phyloP scores from a whole-genome alignment of 1,284 basidiomycete species.

The Singerocomus rubriflavus region DNA sequence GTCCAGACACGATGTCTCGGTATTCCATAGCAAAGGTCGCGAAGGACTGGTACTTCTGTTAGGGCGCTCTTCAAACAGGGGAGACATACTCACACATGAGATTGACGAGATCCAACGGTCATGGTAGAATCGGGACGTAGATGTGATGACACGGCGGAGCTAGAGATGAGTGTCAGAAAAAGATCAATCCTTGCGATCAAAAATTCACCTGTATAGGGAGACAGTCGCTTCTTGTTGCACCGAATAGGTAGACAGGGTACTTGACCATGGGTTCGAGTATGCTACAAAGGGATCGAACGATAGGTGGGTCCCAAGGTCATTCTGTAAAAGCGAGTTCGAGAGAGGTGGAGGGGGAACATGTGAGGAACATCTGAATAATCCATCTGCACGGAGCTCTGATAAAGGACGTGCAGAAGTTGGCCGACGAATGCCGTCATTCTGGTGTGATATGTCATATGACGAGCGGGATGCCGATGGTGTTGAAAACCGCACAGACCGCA shows the following conservation, averaged over 20 bases:
- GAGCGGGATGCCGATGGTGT: constrained; percentile 7
- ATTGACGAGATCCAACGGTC: constrained; percentile 9
- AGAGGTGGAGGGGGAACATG: constrained; percentile 1
- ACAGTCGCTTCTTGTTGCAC: constrained; percentile 29
- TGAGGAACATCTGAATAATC: constrained; percentile 9
- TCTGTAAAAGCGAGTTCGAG: neutral
- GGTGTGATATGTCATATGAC: constrained; percentile 1
- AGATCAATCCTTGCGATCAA: neutral
- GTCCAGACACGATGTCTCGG: constrained; percentile 6
- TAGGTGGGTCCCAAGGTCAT: constrained; percentile 12
- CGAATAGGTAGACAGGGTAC: neutral
- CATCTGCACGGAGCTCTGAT: neutral
- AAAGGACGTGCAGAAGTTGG: constrained; percentile 3
- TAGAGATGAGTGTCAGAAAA: constrained; percentile 21
- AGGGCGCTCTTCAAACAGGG: neutral
- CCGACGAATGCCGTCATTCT: constrained; percentile 5
- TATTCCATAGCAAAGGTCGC: constrained; percentile 8
- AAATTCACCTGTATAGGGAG: constrained; percentile 56
- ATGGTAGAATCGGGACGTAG: constrained; percentile 17
- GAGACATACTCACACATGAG: constrained; percentile 20
- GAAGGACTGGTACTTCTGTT: constrained; percentile 11
- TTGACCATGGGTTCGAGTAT: constrained; percentile 33
- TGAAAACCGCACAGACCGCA: constrained; percentile 6
- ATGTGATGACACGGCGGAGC: constrained; percentile 49
- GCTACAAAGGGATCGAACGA: constrained; percentile 45